Percentiles rank a stretch among this genome's conserved stretches.
phyloP scores from a whole-genome alignment of 345 rosid genomes.

The Salix purpurea region DNA sequence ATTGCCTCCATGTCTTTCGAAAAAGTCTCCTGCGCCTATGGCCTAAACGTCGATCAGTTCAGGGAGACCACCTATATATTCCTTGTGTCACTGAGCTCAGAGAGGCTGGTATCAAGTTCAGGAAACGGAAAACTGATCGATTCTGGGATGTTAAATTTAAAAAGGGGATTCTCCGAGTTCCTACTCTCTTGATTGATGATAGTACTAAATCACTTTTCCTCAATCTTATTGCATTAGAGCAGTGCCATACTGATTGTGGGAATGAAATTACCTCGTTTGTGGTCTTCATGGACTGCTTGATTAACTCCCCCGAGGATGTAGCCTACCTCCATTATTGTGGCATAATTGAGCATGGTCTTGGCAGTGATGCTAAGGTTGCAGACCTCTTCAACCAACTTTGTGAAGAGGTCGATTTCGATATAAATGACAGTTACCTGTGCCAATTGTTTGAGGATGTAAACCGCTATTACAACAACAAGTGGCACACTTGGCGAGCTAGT shows the following conservation, averaged over 20 bases:
- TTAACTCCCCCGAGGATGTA: constrained; percentile 72
- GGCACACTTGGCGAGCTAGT: constrained; percentile 83
- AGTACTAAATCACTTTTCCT: constrained; percentile 88
- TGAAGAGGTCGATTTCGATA: constrained; percentile 75
- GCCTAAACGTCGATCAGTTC: no score
- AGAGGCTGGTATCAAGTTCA: constrained; percentile 74
- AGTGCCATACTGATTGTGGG: constrained; percentile 68
- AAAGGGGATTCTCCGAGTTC: constrained; percentile 63
- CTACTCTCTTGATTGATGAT: constrained; percentile 72
- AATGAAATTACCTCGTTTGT: constrained; percentile 76
- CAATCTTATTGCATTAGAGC: constrained; percentile 79
- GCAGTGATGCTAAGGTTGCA: constrained; percentile 79
- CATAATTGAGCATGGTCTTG: constrained; percentile 80
- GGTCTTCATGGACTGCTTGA: constrained; percentile 83
- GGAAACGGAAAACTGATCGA: constrained; percentile 65
- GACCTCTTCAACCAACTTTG: constrained; percentile 81
- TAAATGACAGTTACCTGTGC: constrained; percentile 61
- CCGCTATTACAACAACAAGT: constrained; percentile 55
- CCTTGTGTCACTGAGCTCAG: constrained; percentile 71
- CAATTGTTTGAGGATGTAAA: constrained; percentile 58
- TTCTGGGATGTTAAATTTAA: constrained; percentile 85
- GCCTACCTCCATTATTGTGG: constrained; percentile 74
- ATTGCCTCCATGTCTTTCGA: no score
- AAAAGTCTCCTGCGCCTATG: no score
- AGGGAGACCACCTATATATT: constrained; percentile 42